Base-by-base conservation (phyloP, 805 yeast genomes). In the Millerozyma miso region DNA sequence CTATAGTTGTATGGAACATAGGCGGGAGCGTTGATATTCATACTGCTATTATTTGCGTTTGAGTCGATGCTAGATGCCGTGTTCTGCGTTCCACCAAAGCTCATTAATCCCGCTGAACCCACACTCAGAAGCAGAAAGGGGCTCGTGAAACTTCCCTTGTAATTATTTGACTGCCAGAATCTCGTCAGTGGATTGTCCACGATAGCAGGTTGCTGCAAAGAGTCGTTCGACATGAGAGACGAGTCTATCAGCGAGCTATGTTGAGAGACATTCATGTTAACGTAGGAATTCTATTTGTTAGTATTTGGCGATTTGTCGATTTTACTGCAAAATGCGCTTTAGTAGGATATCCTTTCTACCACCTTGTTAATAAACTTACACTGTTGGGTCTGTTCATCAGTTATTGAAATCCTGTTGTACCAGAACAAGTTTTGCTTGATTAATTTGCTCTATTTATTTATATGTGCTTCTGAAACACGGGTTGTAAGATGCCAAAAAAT, bases 1-100 rank as follows among this genome's bases (percentile, higher is more conserved):
- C 34, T 40, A 32, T 46, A 43, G 33, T 43, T 43, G 18, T 35
- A 41, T n/a, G 67, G 65, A 26, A 50, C 53, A 45, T 63, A 65
- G 44, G 63, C 59, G 4, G 66, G 63, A 1, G 67, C 62, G 45
- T 60, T 58, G 31, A 57, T 51, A 41, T 56, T 63, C 55, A 62
- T 53, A 6, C 37, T 17, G 16, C 20, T 19, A n/a, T 10, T 17
- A 19, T 26, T 26, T 13, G 17, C 31, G 13, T 20, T 26, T 2
- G 33, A 14, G 26, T 37, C 39, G 18, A 26, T 19, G 17, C 15
- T 37, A 31, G 33, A 8, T 23, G 39, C 31, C 4, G 16, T 14
- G 15, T 23, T 37, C 31, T 37, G 39, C 3, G 13, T 19, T 8
- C 15, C 31, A 3, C 18, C 4, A 2, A 16, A 26, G 4, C 31